Conservation (phyloP, 257 asterid species). For the Salvia rosmarinus region DNA sequence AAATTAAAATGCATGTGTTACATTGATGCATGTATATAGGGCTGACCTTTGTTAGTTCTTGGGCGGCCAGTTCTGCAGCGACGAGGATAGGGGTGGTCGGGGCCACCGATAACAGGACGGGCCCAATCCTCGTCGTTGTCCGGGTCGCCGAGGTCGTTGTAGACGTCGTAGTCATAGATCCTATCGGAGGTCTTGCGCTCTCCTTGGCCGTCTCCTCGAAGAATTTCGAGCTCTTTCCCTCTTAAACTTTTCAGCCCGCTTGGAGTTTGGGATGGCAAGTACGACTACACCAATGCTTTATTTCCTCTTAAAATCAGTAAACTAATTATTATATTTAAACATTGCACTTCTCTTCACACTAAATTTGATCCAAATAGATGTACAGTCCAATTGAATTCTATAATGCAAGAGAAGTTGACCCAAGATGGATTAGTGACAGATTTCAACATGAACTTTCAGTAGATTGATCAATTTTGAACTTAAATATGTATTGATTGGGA, state of each 20-base stretch:
- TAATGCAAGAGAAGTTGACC: too few species aligned
- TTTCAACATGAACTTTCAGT: too few species aligned
- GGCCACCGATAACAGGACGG: slow-evolving; percentile 75
- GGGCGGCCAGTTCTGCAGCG: slow-evolving; percentile 81
- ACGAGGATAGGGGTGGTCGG: slow-evolving; percentile 67
- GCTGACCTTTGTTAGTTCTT: slow-evolving; percentile 43
- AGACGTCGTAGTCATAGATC: slow-evolving; percentile 76
- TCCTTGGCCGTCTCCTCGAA: slow-evolving; percentile 69
- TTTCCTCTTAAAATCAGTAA: too few species aligned
- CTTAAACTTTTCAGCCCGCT: slow-evolving; percentile 49
- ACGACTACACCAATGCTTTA: slow-evolving; percentile 51
- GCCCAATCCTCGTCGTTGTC: slow-evolving; percentile 39
- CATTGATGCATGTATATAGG: too few species aligned
- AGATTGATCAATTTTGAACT: too few species aligned
- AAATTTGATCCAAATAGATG: too few species aligned
- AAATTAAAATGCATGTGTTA: too few species aligned
- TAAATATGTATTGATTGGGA: too few species aligned
- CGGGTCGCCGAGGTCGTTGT: slow-evolving; percentile 79
- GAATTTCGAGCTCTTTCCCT: slow-evolving; percentile 46
- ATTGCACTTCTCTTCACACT: too few species aligned
- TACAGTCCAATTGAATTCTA: too few species aligned
- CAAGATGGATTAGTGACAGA: too few species aligned
- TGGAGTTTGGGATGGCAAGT: slow-evolving; percentile 75
- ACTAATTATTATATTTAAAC: too few species aligned
- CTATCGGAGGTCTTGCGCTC: slow-evolving; percentile 54